Base-by-base conservation (phyloP, 2,329 filamentous ascomycete genomes). In the Sporothrix curviconia region DNA sequence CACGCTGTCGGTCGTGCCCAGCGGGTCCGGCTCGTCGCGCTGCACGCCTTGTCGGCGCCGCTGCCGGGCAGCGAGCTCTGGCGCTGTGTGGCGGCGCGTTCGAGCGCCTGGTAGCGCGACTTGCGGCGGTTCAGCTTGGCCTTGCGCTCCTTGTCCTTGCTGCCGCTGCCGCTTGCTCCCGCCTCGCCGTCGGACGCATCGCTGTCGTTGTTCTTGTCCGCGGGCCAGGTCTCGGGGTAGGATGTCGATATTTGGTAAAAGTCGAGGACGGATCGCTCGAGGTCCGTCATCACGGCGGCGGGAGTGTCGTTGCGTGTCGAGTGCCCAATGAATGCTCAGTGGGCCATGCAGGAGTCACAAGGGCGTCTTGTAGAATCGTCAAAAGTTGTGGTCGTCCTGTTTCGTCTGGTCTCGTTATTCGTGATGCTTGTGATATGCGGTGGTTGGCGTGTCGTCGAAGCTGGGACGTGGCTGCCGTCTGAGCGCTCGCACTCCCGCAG, bases 1-100 rank as follows among this genome's bases (percentile, higher is more conserved):
- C 7, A 99, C 92, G 68, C 90, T 96, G 57, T 92, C 87, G 1
- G 87, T 85, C 54, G 84, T 85, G n/a, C 94, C 94, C 55, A 99
- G 73, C 4, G 94, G 91, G 73, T 99, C 94, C 2, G 90, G 83
- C 71, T 99, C 95, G 69, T 99, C 94, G 68, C 88, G 88, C 68
- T 94, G 89, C 30, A 95, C 89, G 30, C 58, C 61, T 63, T 63
- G 46, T 81, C 84, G 68, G 90, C 83, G 1, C 87, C 87, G 0
- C 28, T 32, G 28, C 28, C 28, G 28, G 83, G 81, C 17, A 89
- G 73, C 51, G 79, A 74, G 69, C 83, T 89, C 66, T 81, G 81
- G 59, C 85, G 80, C 64, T 85, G 82, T 70, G 86, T 88, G 49
- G 87, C 81, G 55, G 84, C 84, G 59, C 86, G 82, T 69, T 94